These are phyloP conservation scores for Tolypocladium ophioglossoides DNA, from an alignment of 2,329 filamentous ascomycete genomes.

Conservation along the genomic window DNA sequence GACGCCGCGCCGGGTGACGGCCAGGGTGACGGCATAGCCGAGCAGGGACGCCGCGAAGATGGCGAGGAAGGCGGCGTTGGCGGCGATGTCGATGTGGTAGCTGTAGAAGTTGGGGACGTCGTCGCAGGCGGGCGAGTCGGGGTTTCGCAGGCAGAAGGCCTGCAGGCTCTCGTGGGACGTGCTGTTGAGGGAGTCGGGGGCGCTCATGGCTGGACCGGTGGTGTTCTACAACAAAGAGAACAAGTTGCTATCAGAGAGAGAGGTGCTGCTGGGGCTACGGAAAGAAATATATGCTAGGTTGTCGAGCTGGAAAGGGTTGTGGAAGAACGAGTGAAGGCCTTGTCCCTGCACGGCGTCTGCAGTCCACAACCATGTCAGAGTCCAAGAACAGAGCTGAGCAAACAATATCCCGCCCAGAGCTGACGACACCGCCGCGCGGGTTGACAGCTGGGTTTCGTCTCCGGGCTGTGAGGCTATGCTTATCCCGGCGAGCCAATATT, in stretches of 20 bases:
- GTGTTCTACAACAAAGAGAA: background rate
- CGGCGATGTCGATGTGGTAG: constrained; percentile 38
- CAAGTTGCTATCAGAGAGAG: background rate
- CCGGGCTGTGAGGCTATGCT: background rate
- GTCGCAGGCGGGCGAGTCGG: constrained; percentile 15
- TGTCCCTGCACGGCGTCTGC: background rate
- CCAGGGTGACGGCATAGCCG: constrained; percentile 28
- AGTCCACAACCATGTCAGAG: background rate
- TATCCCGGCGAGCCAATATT: no score
- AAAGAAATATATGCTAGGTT: background rate
- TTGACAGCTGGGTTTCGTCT: background rate
- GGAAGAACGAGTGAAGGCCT: background rate
- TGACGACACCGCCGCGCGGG: no score
- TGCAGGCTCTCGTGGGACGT: background rate
- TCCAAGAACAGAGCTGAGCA: no score
- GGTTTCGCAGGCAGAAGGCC: constrained; percentile 18
- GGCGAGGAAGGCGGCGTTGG: constrained; percentile 40
- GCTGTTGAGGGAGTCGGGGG: background rate
- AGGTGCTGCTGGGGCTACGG: background rate
- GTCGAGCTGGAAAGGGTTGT: background rate
- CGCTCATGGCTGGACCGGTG: background rate
- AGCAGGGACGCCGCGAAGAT: constrained; percentile 37
- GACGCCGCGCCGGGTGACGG: constrained; percentile 33
- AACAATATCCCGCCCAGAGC: no score
- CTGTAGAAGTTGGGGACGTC: constrained; percentile 31